Percentiles rank a stretch among this genome's conserved stretches.
phyloP scores from a whole-genome alignment of 2,329 filamentous ascomycete genomes.

The Colletotrichum lini region DNA sequence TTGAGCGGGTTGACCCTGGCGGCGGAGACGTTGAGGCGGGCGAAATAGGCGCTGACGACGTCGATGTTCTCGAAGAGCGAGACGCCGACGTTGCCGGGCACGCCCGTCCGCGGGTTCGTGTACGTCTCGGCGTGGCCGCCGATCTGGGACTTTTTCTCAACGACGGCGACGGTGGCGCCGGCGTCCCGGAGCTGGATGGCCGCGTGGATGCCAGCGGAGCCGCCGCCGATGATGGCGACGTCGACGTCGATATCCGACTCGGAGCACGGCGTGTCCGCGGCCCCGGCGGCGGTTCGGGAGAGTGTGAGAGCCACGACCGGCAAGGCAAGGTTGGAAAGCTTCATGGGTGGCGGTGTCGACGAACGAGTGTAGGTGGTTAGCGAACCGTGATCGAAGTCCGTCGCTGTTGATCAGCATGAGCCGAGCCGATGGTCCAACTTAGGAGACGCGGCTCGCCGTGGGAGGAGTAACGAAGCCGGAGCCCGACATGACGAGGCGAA shows the following conservation, averaged over 20 bases:
- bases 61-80: slow-evolving; percentile 51
- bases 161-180: slow-evolving; percentile 54
- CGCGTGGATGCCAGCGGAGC: slow-evolving; percentile 56
- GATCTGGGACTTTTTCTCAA: slow-evolving; percentile 55
- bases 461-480: neutral
- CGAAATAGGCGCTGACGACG: slow-evolving; percentile 54
- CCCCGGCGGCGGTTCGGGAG: neutral
- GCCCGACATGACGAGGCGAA: too few relatives aligned
- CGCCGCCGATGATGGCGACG: slow-evolving; percentile 57
- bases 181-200: slow-evolving; percentile 56
- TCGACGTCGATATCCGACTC: slow-evolving; percentile 40
- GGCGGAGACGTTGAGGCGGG: slow-evolving; percentile 49
- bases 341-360: slow-evolving; percentile 15
- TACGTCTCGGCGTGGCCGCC: slow-evolving; percentile 62
- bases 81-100: slow-evolving; percentile 42
- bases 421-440: neutral
- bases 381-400: neutral
- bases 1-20: slow-evolving; percentile 32
- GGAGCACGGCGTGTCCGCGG: slow-evolving; percentile 1
- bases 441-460: neutral
- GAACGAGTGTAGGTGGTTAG: neutral
- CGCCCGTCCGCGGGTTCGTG: slow-evolving; percentile 41
- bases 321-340: slow-evolving; percentile 22
- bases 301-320: slow-evolving; percentile 12
- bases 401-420: too few relatives aligned